Conservation (phyloP, 129 eudicot genomes). For the Helianthus annuus region HanXRQr2.0-SUNRISE NC_035437.2:83845870-83846369, state of each 20-base stretch:
- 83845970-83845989: no score
- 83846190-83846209: slow-evolving; percentile 72
- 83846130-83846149: slow-evolving; percentile 71
- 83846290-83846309: background rate
- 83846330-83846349: background rate
- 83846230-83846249: slow-evolving; percentile 73
- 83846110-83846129: slow-evolving; percentile 63
- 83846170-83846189: slow-evolving; percentile 68
- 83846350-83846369: background rate
- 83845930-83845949: no score
- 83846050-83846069: background rate
- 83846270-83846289: slow-evolving; percentile 63
- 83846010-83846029: no score
- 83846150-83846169: slow-evolving; percentile 94
- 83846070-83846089: background rate
- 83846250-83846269: slow-evolving; percentile 63
- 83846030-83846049: background rate
- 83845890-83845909: no score
- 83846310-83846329: background rate
- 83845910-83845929: no score
- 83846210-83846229: slow-evolving; percentile 93
- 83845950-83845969: no score
- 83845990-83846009: no score
- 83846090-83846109: slow-evolving; percentile 4
- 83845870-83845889: no score